Conservation (phyloP, 2,329 filamentous ascomycete species). For the Acrocalymma vagum region DNA sequence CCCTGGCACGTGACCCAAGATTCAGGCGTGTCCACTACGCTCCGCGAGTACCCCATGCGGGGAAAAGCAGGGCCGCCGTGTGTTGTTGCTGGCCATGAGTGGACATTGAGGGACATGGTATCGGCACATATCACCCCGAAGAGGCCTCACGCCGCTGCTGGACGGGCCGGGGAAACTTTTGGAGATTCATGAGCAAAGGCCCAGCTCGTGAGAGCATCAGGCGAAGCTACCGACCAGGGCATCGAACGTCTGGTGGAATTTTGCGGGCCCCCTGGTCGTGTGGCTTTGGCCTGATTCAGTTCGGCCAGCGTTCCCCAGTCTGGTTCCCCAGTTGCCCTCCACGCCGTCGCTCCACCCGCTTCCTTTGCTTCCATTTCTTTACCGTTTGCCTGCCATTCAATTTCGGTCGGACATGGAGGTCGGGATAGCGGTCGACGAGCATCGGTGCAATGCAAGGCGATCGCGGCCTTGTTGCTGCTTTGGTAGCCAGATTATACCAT, state of each 20-base stretch:
- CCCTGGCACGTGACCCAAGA: too few relatives aligned
- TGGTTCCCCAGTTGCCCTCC: slow-evolving; percentile 15
- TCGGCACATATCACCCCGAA: slow-evolving; percentile 32
- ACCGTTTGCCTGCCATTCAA: slow-evolving; percentile 10
- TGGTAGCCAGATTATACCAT: too few relatives aligned
- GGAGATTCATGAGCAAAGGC: too few relatives aligned
- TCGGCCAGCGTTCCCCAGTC: slow-evolving; percentile 10
- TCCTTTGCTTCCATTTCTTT: too few relatives aligned
- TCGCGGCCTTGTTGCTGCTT: too few relatives aligned
- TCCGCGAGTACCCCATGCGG: too few relatives aligned
- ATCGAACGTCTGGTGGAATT: slow-evolving; percentile 31
- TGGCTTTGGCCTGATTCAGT: slow-evolving; percentile 18
- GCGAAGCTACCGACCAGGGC: slow-evolving; percentile 20
- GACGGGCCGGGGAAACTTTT: slow-evolving; percentile 22
- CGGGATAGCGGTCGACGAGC: slow-evolving; percentile 21
- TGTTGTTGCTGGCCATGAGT: too few relatives aligned
- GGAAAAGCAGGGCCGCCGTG: too few relatives aligned
- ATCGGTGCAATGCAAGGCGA: slow-evolving; percentile 31
- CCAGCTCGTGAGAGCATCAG: slow-evolving; percentile 27
- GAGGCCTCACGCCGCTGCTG: slow-evolving; percentile 15
- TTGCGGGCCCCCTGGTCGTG: slow-evolving; percentile 21
- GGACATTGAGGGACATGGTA: too few relatives aligned
- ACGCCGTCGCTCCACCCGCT: too few relatives aligned
- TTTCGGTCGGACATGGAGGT: too few relatives aligned
- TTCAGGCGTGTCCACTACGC: too few relatives aligned